phyloP scores from a whole-genome alignment of 176 grass and related monocot species.

The Pharus latifolius region DNA sequence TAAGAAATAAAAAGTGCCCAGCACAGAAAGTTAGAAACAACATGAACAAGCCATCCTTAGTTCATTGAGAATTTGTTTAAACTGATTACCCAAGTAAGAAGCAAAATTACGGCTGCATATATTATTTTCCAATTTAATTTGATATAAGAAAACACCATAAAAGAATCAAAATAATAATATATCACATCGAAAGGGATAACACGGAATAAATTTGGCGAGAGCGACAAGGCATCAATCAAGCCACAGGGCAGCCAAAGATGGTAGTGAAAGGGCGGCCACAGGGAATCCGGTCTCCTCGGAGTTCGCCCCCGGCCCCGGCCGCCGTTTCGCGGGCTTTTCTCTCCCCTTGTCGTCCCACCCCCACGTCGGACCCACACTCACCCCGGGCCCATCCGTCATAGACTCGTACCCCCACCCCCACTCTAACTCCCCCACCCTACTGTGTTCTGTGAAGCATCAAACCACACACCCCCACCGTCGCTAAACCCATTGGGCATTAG shows the following conservation, averaged over 20 bases:
- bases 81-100: no score
- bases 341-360: conserved; percentile 19
- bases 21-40: no score
- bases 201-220: no score
- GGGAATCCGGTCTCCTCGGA: conserved; percentile 19
- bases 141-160: no score
- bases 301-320: not conserved
- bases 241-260: not conserved
- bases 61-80: no score
- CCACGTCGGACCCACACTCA: not conserved
- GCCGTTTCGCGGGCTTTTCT: conserved; percentile 46
- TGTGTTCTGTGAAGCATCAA: not conserved
- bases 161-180: not conserved
- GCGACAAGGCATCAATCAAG: no score
- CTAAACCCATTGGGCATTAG: not conserved
- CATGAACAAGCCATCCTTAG: no score
- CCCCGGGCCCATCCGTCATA: not conserved
- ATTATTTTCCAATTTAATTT: no score
- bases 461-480: conserved; percentile 20
- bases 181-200: no score
- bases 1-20: no score
- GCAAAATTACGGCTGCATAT: no score
- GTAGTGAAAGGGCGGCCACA: conserved; percentile 11
- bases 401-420: not conserved
- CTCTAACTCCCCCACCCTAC: conserved; percentile 5